Evolutionary conservation across 495 filamentous ascomycete species (phyloP), one percentile per base, ranked within the genome.

Genomic region (Trichoderma asperelloides): DNA sequence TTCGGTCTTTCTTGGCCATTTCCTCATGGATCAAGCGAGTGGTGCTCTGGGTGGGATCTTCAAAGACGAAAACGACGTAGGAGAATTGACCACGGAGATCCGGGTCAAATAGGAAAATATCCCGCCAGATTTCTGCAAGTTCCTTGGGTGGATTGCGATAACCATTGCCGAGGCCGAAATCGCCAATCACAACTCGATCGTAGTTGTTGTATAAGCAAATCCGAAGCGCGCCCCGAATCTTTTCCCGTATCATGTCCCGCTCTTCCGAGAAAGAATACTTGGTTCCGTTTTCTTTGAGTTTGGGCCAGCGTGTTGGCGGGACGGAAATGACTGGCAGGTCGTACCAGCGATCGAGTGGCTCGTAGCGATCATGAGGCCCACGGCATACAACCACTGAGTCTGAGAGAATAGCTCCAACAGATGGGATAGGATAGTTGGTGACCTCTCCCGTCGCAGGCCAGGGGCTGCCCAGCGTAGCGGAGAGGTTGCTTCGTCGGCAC

Each of bases 11-110:
- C 67, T 80, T 81, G 60, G 75, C 75, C 16, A 82, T 75, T 40
- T 83, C 81, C 49, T 83, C 78, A 15, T 79, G 69, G 51, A 83
- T 83, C 39, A 81, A 66, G 65, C 74, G 75, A 15, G 75, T 67
- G 0, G 81, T 83, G 72, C 76, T 79, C 70, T 81, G 79, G 67
- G 57, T 66, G 25, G 71, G 71, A 67, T 83, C 81, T 70, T 82
- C 88, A 68, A 92, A 87, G 2, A 89, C 88, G 72, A 92, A 92
- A 0, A 89, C 86, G 7, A 90, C 83, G 69, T 87, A 87, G 39
- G 79, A 73, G 72, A 92, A 89, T 65, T 84, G 83, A 30, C 88
- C 88, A n/a, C 78, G 74, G 62, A 91, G 86, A 69, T 92, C 89
- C 0, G 81, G 78, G 65, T 89, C 85, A 64, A 83, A 80, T 62